Evolutionary conservation across 768 basidiomycete species (phyloP).

Genomic region (Kwoniella europaea): DNA sequence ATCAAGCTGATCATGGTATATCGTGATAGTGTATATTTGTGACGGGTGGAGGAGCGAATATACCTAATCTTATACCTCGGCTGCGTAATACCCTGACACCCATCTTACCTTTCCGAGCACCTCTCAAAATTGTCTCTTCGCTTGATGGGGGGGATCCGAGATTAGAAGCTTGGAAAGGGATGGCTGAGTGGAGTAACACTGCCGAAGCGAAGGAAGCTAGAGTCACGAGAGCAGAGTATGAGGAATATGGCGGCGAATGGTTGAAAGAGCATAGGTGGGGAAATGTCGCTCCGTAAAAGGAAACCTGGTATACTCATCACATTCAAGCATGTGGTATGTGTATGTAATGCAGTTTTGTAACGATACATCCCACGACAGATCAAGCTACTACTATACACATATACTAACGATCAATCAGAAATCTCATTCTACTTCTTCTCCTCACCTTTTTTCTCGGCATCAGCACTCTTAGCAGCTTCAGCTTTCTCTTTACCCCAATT

Average conservation of each 20-base stretch:
- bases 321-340: too few relatives aligned
- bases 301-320: background rate
- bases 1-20: constrained; percentile 3
- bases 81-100: constrained; percentile 78
- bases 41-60: constrained; percentile 77
- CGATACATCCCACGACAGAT: too few relatives aligned
- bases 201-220: constrained; percentile 62
- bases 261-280: constrained; percentile 90
- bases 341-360: too few relatives aligned
- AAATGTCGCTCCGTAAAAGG: constrained; percentile 61
- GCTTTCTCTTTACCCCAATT: constrained; percentile 10
- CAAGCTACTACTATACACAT: too few relatives aligned
- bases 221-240: constrained; percentile 80
- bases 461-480: background rate
- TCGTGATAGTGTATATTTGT: constrained; percentile 78
- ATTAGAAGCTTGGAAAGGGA: constrained; percentile 88
- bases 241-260: constrained; percentile 86
- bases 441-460: constrained; percentile 12
- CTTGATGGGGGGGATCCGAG: constrained; percentile 63
- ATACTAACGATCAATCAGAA: background rate
- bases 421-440: constrained; percentile 6
- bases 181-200: constrained; percentile 68
- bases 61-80: constrained; percentile 72
- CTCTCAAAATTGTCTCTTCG: constrained; percentile 69
- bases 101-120: constrained; percentile 80